Conservation (phyloP, 441 rosid species). For the Raphanus hybrid region DNA sequence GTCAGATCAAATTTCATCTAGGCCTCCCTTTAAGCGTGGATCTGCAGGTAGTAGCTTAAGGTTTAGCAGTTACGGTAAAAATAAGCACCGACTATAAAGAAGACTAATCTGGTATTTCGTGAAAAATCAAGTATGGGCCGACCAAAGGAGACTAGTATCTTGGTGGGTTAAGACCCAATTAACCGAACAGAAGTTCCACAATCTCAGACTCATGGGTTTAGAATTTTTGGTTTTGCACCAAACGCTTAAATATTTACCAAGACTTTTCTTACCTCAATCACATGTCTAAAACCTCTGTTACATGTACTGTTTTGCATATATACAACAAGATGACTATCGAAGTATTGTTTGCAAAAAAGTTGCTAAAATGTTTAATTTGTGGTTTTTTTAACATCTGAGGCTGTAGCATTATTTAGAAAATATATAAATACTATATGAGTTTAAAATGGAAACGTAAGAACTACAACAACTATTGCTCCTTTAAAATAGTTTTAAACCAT, state of each 20-base stretch:
- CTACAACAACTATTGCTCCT: background rate
- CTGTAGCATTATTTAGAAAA: background rate
- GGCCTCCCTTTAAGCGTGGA: constrained; percentile 43
- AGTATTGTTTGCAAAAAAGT: background rate
- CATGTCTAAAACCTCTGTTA: background rate
- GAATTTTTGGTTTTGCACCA: background rate
- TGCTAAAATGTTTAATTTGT: background rate
- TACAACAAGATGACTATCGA: background rate
- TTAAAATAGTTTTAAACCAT: background rate
- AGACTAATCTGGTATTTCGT: background rate
- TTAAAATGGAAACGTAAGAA: background rate
- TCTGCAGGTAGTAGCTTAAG: constrained; percentile 41
- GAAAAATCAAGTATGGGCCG: background rate
- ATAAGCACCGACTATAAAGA: background rate
- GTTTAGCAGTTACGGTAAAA: background rate
- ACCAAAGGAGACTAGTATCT: background rate
- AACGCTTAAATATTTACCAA: background rate
- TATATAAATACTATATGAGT: background rate
- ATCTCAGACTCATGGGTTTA: background rate
- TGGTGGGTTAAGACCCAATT: constrained; percentile 4
- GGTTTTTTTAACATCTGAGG: background rate
- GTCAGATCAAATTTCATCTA: constrained; percentile 35
- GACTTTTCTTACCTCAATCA: background rate
- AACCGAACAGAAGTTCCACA: background rate
- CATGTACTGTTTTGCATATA: background rate